Conservation (phyloP, 306 rosid genomes). For the Cicer chorassanicum region DNA sequence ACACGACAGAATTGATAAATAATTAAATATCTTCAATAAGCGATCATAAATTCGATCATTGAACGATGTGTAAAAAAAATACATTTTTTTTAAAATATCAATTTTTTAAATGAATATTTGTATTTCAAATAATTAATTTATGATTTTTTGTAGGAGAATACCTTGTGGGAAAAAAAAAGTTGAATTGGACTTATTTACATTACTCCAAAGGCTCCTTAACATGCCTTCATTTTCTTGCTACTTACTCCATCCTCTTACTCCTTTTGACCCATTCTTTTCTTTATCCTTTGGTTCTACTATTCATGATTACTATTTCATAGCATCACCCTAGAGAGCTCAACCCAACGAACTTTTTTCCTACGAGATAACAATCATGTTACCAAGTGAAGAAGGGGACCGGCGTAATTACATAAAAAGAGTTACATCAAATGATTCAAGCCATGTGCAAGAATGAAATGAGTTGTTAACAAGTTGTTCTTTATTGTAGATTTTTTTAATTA, state of each 20-base stretch:
- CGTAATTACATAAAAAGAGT: conserved; percentile 35
- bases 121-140: too few species aligned
- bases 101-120: too few species aligned
- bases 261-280: conserved; percentile 29
- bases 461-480: conserved; percentile 21
- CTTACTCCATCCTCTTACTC: conserved; percentile 42
- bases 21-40: too few species aligned
- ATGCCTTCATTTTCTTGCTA: conserved; percentile 44
- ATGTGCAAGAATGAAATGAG: conserved; percentile 48
- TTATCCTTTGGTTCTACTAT: conserved; percentile 24
- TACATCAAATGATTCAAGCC: conserved; percentile 44
- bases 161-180: not conserved
- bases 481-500: conserved; percentile 13
- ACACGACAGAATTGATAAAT: too few species aligned
- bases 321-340: conserved; percentile 4
- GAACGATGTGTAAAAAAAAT: too few species aligned
- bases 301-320: conserved; percentile 36
- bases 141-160: too few species aligned
- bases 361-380: conserved; percentile 36
- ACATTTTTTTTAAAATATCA: too few species aligned
- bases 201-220: not conserved
- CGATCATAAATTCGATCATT: too few species aligned
- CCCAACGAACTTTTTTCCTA: conserved; percentile 13
- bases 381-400: conserved; percentile 40
- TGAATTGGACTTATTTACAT: conserved; percentile 25